Evolutionary conservation across 1,139 yeast species (phyloP).

Genomic region (Scheffersomyces parashehatae): DNA sequence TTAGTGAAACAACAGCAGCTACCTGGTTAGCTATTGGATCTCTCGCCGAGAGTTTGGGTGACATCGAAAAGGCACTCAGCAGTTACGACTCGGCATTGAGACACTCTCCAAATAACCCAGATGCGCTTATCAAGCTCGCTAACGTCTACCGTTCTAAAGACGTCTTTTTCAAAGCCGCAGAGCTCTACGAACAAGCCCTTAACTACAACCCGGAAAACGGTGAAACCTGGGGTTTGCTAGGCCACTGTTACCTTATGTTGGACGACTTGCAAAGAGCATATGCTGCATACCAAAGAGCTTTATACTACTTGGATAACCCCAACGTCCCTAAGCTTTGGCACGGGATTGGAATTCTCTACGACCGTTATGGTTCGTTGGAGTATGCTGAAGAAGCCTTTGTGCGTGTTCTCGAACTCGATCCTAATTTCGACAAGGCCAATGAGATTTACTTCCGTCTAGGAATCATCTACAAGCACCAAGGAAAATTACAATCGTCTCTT

Average conservation of each 20-base stretch:
- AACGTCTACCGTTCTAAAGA: constrained; percentile 87
- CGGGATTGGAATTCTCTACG: constrained; percentile 95
- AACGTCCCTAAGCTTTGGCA: constrained; percentile 98
- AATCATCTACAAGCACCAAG: constrained; percentile 95
- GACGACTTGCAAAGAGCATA: constrained; percentile 95
- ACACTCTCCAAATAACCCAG: constrained; percentile 83
- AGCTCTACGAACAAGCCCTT: constrained; percentile 83
- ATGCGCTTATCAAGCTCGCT: constrained; percentile 82
- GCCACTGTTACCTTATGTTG: constrained; percentile 95
- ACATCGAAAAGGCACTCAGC: constrained; percentile 82
- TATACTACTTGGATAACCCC: constrained; percentile 87
- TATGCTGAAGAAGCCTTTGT: constrained; percentile 98
- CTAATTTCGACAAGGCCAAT: constrained; percentile 92
- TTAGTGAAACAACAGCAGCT: constrained; percentile 75
- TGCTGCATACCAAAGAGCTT: constrained; percentile 94
- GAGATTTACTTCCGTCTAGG: constrained; percentile 96
- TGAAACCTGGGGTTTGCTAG: constrained; percentile 95
- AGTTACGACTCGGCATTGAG: constrained; percentile 90
- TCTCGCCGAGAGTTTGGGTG: constrained; percentile 87
- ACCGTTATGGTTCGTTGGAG: constrained; percentile 91
- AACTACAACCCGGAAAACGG: constrained; percentile 85
- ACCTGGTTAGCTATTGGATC: constrained; percentile 94
- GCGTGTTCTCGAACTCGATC: constrained; percentile 91
- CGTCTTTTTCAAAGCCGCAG: constrained; percentile 91
- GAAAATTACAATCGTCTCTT: constrained; percentile 79